Conservation (phyloP, 2,329 filamentous ascomycete genomes). For the Talaromyces sp. region DNA sequence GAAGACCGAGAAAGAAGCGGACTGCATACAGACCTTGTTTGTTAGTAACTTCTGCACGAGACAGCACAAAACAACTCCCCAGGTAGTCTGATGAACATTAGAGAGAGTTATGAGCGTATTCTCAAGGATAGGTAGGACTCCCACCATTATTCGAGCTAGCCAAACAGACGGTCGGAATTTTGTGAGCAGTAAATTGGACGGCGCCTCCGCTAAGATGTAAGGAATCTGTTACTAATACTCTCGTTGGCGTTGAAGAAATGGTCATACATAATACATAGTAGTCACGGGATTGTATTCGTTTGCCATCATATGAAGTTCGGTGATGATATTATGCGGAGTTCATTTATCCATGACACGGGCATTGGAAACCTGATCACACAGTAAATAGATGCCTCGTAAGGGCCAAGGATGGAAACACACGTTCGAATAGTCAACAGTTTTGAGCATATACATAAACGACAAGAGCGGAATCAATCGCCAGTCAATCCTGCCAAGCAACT, state of each 20-base stretch:
- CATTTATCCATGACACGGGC: constrained; percentile 38
- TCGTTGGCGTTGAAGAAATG: background rate
- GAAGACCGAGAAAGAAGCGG: constrained; percentile 44
- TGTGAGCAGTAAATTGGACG: constrained; percentile 30
- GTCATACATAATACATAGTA: constrained; percentile 36
- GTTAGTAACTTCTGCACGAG: constrained; percentile 41
- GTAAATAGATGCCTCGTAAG: constrained; percentile 26
- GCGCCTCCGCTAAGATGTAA: constrained; percentile 28
- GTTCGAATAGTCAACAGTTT: background rate
- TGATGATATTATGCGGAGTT: constrained; percentile 30
- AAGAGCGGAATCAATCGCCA: constrained; percentile 45
- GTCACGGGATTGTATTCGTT: constrained; percentile 36
- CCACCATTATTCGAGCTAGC: background rate
- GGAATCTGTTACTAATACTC: constrained; percentile 22
- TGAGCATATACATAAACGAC: constrained; percentile 26
- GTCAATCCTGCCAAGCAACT: constrained; percentile 45
- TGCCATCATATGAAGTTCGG: constrained; percentile 30
- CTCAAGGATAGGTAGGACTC: background rate
- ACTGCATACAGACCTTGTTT: constrained; percentile 39
- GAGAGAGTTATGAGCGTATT: background rate
- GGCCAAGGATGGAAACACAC: background rate
- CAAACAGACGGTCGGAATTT: constrained; percentile 27
- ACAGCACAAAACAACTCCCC: constrained; percentile 32
- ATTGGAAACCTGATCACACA: constrained; percentile 29
- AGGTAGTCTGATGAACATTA: background rate